A percentile compares a stretch with the other conserved stretches of the same genome.
phyloP scores from a whole-genome alignment of 441 rosid genomes.

The Gossypium davidsonii region DNA sequence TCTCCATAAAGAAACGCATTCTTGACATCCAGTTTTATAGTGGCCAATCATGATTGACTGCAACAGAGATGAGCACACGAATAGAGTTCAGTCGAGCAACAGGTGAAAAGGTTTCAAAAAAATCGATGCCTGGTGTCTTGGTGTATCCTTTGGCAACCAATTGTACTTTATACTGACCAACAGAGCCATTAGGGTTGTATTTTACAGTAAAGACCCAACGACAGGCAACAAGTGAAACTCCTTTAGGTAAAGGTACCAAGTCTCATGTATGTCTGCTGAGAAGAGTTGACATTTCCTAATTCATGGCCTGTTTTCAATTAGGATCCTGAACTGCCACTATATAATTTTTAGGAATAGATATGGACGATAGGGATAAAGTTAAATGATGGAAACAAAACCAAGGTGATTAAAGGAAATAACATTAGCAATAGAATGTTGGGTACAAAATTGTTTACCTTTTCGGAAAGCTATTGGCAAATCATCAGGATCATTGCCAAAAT shows the following conservation, averaged over 20 bases:
- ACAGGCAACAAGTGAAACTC: not conserved
- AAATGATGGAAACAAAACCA: not conserved
- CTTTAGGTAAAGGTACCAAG: not conserved
- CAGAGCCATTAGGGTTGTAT: not conserved
- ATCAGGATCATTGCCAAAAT: not conserved
- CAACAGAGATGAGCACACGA: not conserved
- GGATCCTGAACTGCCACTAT: not conserved
- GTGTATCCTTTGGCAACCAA: too few relatives aligned
- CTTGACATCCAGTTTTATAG: too few relatives aligned
- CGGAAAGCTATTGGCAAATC: not conserved
- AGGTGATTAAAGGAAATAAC: not conserved
- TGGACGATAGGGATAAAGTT: not conserved
- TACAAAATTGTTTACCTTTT: not conserved
- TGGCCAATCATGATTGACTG: not conserved
- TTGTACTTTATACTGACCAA: too few relatives aligned
- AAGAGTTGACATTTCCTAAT: not conserved
- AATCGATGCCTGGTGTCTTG: not conserved
- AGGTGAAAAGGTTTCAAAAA: not conserved
- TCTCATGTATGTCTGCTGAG: not conserved
- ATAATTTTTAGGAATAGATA: not conserved
- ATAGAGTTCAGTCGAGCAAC: not conserved
- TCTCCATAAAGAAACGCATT: too few relatives aligned
- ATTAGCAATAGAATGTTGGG: not conserved
- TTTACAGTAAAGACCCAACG: not conserved
- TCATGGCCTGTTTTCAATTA: not conserved